phyloP scores from a whole-genome alignment of 176 grass and related monocot species.

The Zoysia japonica region DNA sequence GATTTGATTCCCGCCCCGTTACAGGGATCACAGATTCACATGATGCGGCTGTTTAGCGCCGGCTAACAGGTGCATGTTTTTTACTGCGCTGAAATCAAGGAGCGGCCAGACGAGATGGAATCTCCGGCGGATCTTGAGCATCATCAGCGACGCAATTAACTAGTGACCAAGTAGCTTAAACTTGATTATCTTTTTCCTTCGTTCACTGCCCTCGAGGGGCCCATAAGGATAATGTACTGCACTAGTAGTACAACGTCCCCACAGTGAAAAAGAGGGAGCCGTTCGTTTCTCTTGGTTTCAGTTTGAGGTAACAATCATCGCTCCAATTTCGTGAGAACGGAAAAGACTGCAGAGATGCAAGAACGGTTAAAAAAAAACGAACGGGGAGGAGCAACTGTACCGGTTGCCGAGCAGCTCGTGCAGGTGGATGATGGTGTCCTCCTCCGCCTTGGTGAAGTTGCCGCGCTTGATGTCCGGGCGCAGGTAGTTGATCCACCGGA shows the following conservation, averaged over 20 bases:
- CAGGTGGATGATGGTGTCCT: slow-evolving; percentile 71
- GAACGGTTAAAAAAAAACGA: not conserved
- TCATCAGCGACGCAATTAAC: slow-evolving; percentile 45
- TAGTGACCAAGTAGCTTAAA: slow-evolving; percentile 26
- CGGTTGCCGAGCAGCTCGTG: slow-evolving; percentile 81
- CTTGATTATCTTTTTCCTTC: slow-evolving; percentile 15
- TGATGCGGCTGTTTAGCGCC: not conserved
- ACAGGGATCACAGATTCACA: slow-evolving; percentile 22
- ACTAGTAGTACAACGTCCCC: not conserved
- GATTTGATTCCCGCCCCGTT: slow-evolving; percentile 37
- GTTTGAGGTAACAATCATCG: slow-evolving; percentile 36
- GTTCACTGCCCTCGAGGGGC: slow-evolving; percentile 26
- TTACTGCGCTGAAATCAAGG: slow-evolving; percentile 39
- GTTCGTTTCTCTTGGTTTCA: not conserved
- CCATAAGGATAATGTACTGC: slow-evolving; percentile 31
- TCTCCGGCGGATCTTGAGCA: slow-evolving; percentile 45
- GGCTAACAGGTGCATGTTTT: not conserved
- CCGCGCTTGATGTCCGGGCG: slow-evolving; percentile 87
- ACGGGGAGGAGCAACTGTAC: slow-evolving; percentile 11
- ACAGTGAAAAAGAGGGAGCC: not conserved
- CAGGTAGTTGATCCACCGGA: slow-evolving; percentile 94
- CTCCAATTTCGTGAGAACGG: not conserved
- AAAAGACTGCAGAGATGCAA: too few species aligned
- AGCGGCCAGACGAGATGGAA: slow-evolving; percentile 41
- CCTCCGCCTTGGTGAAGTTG: slow-evolving; percentile 79